phyloP scores from a whole-genome alignment of 352 stramenopile genomes.

The Lagenidium giganteum region DNA sequence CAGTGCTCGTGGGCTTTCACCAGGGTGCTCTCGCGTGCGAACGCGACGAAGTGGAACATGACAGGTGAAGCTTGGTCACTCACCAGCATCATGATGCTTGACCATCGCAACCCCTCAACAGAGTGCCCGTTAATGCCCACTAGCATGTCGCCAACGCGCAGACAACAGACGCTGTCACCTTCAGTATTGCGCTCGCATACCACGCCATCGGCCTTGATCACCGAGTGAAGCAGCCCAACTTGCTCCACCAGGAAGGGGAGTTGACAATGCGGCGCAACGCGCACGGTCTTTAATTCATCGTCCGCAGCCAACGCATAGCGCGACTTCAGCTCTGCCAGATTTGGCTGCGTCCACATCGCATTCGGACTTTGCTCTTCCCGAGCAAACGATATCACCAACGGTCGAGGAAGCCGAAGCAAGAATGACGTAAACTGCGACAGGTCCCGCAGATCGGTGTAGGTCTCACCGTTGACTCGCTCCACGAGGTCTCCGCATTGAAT shows the following conservation, averaged over 20 bases:
- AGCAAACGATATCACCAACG: conserved; percentile 66
- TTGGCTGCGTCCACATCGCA: too few species aligned
- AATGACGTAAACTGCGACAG: conserved; percentile 79
- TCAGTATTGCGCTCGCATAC: not conserved
- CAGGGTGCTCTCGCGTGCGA: conserved; percentile 17
- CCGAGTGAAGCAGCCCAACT: not conserved
- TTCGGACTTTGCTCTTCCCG: conserved; percentile 16
- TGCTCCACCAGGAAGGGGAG: conserved; percentile 9
- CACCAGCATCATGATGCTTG: conserved; percentile 4
- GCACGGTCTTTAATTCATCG: conserved; percentile 16
- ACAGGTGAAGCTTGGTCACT: conserved; percentile 18
- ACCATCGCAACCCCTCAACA: conserved; percentile 15
- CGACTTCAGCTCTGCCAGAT: too few species aligned
- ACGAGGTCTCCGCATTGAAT: conserved; percentile 70
- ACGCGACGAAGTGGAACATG: conserved; percentile 42
- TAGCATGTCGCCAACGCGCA: conserved; percentile 31
- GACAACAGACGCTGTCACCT: not conserved
- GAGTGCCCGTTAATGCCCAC: conserved; percentile 57
- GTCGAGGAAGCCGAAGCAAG: conserved; percentile 57
- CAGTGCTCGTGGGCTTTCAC: conserved; percentile 56
- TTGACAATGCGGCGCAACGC: conserved; percentile 1
- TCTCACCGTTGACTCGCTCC: conserved; percentile 62
- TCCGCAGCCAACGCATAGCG: too few species aligned
- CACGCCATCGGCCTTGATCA: conserved; percentile 2
- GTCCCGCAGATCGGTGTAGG: conserved; percentile 55